phyloP scores from a whole-genome alignment of 495 filamentous ascomycete species.

The Terfezia claveryi region DNA sequence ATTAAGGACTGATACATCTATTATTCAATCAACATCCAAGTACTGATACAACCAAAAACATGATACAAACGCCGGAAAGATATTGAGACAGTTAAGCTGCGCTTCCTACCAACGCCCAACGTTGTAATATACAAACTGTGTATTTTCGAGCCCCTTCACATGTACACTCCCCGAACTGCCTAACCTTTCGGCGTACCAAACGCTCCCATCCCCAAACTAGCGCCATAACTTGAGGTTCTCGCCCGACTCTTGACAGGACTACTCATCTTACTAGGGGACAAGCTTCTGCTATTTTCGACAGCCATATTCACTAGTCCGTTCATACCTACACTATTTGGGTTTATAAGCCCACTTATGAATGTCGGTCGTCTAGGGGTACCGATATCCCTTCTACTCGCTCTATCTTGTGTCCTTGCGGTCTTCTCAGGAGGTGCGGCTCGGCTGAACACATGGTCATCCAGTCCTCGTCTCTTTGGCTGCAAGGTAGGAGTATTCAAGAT shows the following conservation, averaged over 20 bases:
- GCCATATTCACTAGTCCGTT: constrained; percentile 16
- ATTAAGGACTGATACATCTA: too few species aligned
- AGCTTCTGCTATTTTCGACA: constrained; percentile 6
- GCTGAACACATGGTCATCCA: not conserved
- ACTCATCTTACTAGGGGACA: constrained; percentile 18
- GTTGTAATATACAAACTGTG: too few species aligned
- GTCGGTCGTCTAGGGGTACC: not conserved
- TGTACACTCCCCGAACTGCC: not conserved
- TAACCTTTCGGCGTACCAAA: not conserved
- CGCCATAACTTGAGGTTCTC: constrained; percentile 9
- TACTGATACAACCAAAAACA: too few species aligned
- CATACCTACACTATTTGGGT: constrained; percentile 6
- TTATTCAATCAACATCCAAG: too few species aligned
- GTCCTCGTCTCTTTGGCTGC: too few species aligned
- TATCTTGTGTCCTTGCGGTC: not conserved
- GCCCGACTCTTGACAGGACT: constrained; percentile 10
- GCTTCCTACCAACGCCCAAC: too few species aligned
- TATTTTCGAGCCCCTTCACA: not conserved
- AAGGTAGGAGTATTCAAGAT: too few species aligned
- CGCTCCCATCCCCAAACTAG: constrained; percentile 7
- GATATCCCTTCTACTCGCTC: not conserved
- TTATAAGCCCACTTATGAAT: not conserved
- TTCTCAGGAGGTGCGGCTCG: not conserved
- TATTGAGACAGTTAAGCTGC: too few species aligned
- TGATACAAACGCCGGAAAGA: too few species aligned